Base-by-base conservation (phyloP, 208 protist genomes). In the Crithidia fasciculata region DNA sequence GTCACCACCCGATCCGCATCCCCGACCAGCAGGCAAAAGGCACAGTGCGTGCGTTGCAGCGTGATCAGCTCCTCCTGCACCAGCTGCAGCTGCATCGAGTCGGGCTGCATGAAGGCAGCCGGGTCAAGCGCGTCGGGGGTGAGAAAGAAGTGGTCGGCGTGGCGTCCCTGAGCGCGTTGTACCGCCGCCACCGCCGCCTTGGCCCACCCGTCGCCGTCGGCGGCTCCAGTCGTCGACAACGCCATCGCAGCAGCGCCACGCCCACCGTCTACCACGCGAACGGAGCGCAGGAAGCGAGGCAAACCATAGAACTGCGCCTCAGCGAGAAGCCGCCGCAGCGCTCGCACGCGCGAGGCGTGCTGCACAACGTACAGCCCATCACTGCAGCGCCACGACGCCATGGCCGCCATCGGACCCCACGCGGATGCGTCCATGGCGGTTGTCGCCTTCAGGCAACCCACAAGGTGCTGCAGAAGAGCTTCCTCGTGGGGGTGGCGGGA, bases 221-320 rank as follows among this genome's bases (percentile, higher is more conserved):
- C 9, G 15, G 18, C 37, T 4, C 47, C 13, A 61, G 5, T n/a
- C 19, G 8, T 18, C 4, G 4, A 19, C 54, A 5, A 37, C n/a
- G 19, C 19, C 54, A 57, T 28, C 28, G 28, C 28, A 28, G 28
- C 45, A 13, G 45, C 45, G 10, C 37, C 13, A 41, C 37, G 28
- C 7, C 50, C 6, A 8, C 28, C n/a, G 62, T 2, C 36, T 5
- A 49, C 36, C 16, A 77, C 53, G 7, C 92, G 89, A 56, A 96
- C 91, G n/a, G 86, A 94, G 8, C 92, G 87, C 59, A 96, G 74
- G 71, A 96, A 93, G n/a, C 85, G 84, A 3, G 92, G 92, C n/a
- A 96, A 76, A 0, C 92, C 92, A 69, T 92, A 94, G 52, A 93
- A 85, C 68, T 91, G 82, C 4, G 81, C 84, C 55, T 83, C 83